phyloP scores from a whole-genome alignment of 192 early-diverging fungal genomes.

The Coemansia sp. region DNA sequence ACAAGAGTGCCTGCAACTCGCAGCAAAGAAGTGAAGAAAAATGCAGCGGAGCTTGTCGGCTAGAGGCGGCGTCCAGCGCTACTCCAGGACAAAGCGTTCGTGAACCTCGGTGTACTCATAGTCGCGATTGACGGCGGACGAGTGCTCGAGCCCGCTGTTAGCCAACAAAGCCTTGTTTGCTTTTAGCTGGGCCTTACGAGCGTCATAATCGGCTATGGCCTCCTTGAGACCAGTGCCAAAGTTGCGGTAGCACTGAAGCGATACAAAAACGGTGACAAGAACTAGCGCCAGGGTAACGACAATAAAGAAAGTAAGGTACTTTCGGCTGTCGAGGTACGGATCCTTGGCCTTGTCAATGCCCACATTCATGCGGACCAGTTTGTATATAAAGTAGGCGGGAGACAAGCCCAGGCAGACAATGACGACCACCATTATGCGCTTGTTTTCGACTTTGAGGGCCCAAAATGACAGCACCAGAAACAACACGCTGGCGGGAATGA shows the following conservation, averaged over 20 bases:
- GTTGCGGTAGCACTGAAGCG: constrained; percentile 50
- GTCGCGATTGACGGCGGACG: constrained; percentile 3
- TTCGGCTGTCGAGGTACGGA: constrained; percentile 49
- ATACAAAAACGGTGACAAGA: constrained; percentile 49
- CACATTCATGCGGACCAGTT: constrained; percentile 52
- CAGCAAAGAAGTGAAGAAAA: background rate
- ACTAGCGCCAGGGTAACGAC: constrained; percentile 48
- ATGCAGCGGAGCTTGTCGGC: background rate
- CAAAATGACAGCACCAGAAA: constrained; percentile 51
- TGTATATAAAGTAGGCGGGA: constrained; percentile 55
- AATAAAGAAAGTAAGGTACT: constrained; percentile 53
- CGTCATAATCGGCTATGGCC: constrained; percentile 48
- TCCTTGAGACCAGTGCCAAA: constrained; percentile 52
- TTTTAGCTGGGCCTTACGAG: constrained; percentile 63
- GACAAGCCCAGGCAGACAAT: constrained; percentile 44
- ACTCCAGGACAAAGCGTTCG: constrained; percentile 47
- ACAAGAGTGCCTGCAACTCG: too few species aligned
- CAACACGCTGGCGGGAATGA: constrained; percentile 53
- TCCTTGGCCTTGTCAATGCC: constrained; percentile 44
- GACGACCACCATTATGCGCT: constrained; percentile 45
- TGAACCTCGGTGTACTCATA: constrained; percentile 51
- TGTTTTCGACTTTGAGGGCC: constrained; percentile 50
- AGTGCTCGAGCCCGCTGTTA: background rate
- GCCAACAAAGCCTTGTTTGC: constrained; percentile 24
- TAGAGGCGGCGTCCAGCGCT: background rate